Conservation (phyloP, 495 filamentous ascomycete genomes). For the Lichenothelia convexa region DNA sequence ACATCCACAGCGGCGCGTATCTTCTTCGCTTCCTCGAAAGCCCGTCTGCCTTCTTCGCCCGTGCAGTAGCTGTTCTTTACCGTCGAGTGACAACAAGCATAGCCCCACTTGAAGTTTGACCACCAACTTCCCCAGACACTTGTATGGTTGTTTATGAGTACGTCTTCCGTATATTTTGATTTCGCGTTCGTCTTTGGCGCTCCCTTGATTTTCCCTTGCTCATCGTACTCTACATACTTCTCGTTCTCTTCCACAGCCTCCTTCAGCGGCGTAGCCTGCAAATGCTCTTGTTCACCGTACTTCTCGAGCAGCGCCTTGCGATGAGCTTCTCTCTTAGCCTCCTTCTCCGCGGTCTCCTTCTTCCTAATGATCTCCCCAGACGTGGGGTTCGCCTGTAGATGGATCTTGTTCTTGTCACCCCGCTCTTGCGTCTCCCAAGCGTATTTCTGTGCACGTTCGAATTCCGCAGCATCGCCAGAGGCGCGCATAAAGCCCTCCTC, state of each 20-base stretch:
- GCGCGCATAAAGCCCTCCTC: slow-evolving; percentile 86
- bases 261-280: slow-evolving; percentile 42
- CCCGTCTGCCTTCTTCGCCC: slow-evolving; percentile 61
- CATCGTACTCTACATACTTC: slow-evolving; percentile 88
- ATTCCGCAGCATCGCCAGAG: slow-evolving; percentile 87
- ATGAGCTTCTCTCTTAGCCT: slow-evolving; percentile 45
- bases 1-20: slow-evolving; percentile 33
- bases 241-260: slow-evolving; percentile 62
- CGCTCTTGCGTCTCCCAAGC: slow-evolving; percentile 92
- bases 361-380: slow-evolving; percentile 70
- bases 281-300: slow-evolving; percentile 58
- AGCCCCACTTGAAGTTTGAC: slow-evolving; percentile 92
- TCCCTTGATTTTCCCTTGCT: slow-evolving; percentile 73
- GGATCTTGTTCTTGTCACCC: slow-evolving; percentile 49
- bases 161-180: slow-evolving; percentile 81
- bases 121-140: slow-evolving; percentile 97
- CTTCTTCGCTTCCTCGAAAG: slow-evolving; percentile 48
- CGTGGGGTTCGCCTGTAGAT: slow-evolving; percentile 92
- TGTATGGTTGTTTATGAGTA: slow-evolving; percentile 77
- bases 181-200: slow-evolving; percentile 54
- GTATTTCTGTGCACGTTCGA: slow-evolving; percentile 72
- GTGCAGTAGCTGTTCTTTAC: slow-evolving; percentile 97
- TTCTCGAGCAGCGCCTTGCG: slow-evolving; percentile 61
- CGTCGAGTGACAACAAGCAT: slow-evolving; percentile 81
- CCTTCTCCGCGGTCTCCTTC: slow-evolving; percentile 53